These are phyloP conservation scores for Ettlia oleoabundans DNA, from an alignment of 139 green algal genomes.

Conservation along the genomic window DNA sequence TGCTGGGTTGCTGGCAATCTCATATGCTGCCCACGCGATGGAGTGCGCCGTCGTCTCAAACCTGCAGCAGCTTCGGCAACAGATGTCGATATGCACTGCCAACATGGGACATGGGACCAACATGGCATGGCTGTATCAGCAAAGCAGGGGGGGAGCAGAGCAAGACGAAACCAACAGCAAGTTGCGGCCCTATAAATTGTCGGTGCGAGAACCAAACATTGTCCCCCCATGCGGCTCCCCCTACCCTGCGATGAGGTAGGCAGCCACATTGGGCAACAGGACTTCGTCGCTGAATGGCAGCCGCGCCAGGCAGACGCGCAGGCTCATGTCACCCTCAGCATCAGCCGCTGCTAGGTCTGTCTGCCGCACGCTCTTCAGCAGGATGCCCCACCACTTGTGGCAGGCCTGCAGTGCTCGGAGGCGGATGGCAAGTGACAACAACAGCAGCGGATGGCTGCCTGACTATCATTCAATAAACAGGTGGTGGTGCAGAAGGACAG, in stretches of 20 bases:
- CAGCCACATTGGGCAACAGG: background rate
- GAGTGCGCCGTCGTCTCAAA: slow-evolving; percentile 28
- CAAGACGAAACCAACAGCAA: too few relatives aligned
- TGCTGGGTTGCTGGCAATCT: background rate
- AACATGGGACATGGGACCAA: too few relatives aligned
- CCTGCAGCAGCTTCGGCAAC: background rate
- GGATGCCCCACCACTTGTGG: slow-evolving; percentile 11
- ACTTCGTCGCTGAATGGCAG: background rate
- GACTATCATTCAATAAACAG: background rate
- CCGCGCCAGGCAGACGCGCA: slow-evolving; percentile 11
- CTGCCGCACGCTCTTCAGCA: background rate
- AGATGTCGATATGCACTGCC: too few relatives aligned
- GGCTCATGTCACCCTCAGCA: slow-evolving; percentile 1
- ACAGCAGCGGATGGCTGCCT: background rate
- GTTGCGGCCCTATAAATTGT: too few relatives aligned
- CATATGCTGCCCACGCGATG: slow-evolving; percentile 16
- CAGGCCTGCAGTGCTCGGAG: background rate
- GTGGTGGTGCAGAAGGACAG: too few relatives aligned
- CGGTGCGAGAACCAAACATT: background rate
- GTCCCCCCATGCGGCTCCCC: background rate
- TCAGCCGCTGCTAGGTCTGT: background rate
- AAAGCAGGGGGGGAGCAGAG: too few relatives aligned
- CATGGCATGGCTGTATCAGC: too few relatives aligned
- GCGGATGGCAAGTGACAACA: background rate
- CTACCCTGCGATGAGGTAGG: slow-evolving; percentile 4